Evolutionary conservation across 495 filamentous ascomycete genomes (phyloP).

Genomic region (Penicillium verhagenii): DNA sequence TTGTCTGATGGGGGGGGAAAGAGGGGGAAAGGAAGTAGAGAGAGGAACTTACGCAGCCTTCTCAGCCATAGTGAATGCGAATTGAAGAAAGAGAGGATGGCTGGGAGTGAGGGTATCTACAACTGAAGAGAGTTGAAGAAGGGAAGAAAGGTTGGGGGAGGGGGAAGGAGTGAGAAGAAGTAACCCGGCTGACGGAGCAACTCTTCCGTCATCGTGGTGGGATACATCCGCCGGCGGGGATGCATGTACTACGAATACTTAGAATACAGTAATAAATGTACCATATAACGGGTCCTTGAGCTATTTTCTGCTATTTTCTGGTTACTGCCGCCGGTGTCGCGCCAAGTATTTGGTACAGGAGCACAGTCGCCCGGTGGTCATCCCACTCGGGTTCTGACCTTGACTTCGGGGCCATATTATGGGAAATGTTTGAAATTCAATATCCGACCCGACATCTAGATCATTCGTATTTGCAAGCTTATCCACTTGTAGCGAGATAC

Average conservation of each 20-base stretch:
- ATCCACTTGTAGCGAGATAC: background rate
- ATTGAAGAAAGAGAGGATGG: slow-evolving; percentile 15
- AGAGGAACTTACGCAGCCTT: slow-evolving; percentile 57
- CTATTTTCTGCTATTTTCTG: background rate
- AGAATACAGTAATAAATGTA: slow-evolving; percentile 23
- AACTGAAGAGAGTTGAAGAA: slow-evolving; percentile 12
- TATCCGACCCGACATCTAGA: slow-evolving; percentile 25
- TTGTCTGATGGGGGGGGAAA: too few relatives aligned
- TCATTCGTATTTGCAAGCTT: background rate
- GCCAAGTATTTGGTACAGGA: slow-evolving; percentile 36
- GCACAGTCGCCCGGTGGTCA: slow-evolving; percentile 44
- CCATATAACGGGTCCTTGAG: slow-evolving; percentile 7
- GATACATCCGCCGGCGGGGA: slow-evolving; percentile 19
- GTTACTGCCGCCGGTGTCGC: slow-evolving; percentile 24
- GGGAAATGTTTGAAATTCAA: slow-evolving; percentile 8
- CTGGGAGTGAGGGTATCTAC: slow-evolving; percentile 22
- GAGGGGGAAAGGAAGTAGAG: slow-evolving; percentile 9
- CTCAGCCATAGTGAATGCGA: slow-evolving; percentile 35
- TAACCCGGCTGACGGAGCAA: slow-evolving; percentile 44
- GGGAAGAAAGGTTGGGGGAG: slow-evolving; percentile 14
- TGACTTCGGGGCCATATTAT: slow-evolving; percentile 1
- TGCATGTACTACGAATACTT: background rate
- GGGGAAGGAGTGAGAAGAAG: slow-evolving; percentile 19
- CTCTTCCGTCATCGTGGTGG: slow-evolving; percentile 46
- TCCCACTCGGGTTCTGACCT: slow-evolving; percentile 29